Base-by-base conservation (phyloP, 2,329 filamentous ascomycete species). In the Aureobasidium sp. region DNA sequence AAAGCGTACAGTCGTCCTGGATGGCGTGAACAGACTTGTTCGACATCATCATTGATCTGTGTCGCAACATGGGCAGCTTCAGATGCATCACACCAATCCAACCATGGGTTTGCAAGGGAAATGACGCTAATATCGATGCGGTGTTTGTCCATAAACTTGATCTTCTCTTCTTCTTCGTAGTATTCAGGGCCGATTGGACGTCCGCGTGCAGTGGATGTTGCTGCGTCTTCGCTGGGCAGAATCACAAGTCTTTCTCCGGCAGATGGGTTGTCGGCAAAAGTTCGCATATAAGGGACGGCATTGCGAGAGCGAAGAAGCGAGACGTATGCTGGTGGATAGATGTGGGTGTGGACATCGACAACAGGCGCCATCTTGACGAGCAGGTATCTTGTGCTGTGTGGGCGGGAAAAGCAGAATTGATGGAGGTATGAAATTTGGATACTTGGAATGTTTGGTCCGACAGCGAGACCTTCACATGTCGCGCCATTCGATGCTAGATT, bases 81-180 rank as follows among this genome's bases (percentile, higher is more conserved):
- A 1, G 82, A 83, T 0, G 89, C 88, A 0, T 79, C 74, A 0
- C 96, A 76, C 71, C 96, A 97, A 75, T 97, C 92, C 2, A 97
- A 82, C 92, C 92, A 97, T 0, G 92, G 92, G 71, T 97, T 97
- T 15, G 92, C 92, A 25, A 96, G 84, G 0, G 90, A 94, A 65
- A 97, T 85, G 56, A 96, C 89, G 1, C 89, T 94, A 66, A 88
- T 85, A 73, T 88, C 83, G 72, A 97, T 96, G 59, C 78, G 78
- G 76, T 97, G 92, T 17, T 81, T 83, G 72, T 91, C 82, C 92
- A 97, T 97, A 77, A 97, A 96, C 53, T 84, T 81, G 15, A 96
- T 80, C 71, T 96, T 97, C 68, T 90, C 82, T 17, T 80, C 77
- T 63, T 96, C 86, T 48, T 90, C 89, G 65, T 87, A 90, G 79